Base-by-base conservation (phyloP, 129 eudicot species). In the Centella asiatica region DNA sequence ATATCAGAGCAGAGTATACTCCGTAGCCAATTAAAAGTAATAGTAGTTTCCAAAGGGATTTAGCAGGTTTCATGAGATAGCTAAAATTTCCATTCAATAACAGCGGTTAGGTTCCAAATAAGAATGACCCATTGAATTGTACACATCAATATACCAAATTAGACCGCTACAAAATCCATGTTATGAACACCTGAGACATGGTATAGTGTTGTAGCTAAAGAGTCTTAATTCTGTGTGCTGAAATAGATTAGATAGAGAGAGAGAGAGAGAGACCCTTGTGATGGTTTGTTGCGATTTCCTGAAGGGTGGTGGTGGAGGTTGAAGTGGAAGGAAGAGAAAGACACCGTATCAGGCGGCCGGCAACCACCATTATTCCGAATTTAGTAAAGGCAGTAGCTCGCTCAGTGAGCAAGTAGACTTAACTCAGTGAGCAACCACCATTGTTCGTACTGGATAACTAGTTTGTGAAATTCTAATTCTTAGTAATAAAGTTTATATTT, bases 251-350 rank as follows among this genome's bases (percentile, higher is more conserved):
- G 33, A 27, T 18, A 25, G 29, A 25, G 29, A 28, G 39, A 5
- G 37, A 28, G 22, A 54, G 60, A 52, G n/a, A 26, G 60, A 54
- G 13, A 56, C 62, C 62, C 62, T 31, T 31, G 42, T 55, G 25
- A 24, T 18, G 9, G 61, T 31, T 32, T 18, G 62, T 15, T 6
- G 62, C 62, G 20, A 56, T 31, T 8, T 56, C 44, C 4, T 56
- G 44, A 19, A 56, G 62, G 18, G 60, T 29, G 42, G 61, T 17
- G 18, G 61, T 31, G 27, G 62, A 23, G 27, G 26, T 15, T 2
- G 62, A 2, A 6, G 61, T 18, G 17, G 62, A 56, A 20, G 20
- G 45, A 34, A 42, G 63, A 34, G 45, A 58, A 29, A 58, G 63
- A 46, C 51, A 58, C 63, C 63, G 33, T 4, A 20, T 13, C 1